These are phyloP conservation scores for Ustilago sp. DNA, from an alignment of 1,284 basidiomycete genomes.

Conservation along the genomic window DNA sequence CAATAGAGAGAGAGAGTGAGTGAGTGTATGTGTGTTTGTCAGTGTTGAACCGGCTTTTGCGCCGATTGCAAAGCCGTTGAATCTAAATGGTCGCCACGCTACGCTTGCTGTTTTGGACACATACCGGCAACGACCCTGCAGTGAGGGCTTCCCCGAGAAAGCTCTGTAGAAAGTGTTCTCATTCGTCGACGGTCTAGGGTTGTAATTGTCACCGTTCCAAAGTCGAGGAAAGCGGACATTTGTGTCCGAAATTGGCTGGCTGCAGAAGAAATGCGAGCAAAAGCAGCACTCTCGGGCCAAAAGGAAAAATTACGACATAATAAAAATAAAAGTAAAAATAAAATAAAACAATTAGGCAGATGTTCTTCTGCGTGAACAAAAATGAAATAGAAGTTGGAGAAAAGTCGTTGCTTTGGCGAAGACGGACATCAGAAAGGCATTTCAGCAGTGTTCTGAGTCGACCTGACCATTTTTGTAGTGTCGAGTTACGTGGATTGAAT, in stretches of 20 bases:
- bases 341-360: constrained; percentile 4
- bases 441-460: background rate
- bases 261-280: constrained; percentile 1
- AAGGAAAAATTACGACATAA: background rate
- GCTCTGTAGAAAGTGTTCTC: background rate
- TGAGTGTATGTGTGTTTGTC: no score
- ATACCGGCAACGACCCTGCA: background rate
- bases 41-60: background rate
- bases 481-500: background rate
- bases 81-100: constrained; percentile 1
- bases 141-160: background rate
- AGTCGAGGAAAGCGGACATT: background rate
- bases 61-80: constrained; percentile 6
- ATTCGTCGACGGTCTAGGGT: background rate
- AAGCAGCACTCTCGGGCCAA: constrained; percentile 1
- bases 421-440: background rate
- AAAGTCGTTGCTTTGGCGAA: background rate
- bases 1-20: background rate
- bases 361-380: constrained; percentile 13
- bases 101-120: background rate
- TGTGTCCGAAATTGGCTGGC: background rate
- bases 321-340: background rate
- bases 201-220: background rate
- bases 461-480: background rate
- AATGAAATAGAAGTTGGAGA: constrained; percentile 12